Percentiles rank a stretch among this genome's conserved stretches.
These are phyloP conservation scores for Beauveria varroae DNA, from an alignment of 2,329 filamentous ascomycete genomes.

Conservation along the genomic window DNA sequence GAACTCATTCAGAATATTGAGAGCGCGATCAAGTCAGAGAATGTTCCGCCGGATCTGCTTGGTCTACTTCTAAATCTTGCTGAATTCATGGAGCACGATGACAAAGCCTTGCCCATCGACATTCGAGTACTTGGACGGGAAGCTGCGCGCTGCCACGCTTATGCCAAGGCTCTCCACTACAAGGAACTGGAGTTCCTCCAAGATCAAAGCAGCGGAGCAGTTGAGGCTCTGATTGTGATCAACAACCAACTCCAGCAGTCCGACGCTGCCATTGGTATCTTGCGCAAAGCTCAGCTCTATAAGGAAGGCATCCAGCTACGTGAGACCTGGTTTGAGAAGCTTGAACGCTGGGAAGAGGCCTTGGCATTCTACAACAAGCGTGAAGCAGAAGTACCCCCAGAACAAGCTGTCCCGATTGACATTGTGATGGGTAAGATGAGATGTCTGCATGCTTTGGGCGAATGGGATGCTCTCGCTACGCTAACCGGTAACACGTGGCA, in stretches of 20 bases:
- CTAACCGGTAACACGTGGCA: constrained; percentile 92
- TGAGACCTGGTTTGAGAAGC: constrained; percentile 98
- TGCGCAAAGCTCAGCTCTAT: constrained; percentile 92
- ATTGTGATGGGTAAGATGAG: constrained; percentile 99
- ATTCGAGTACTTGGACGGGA: constrained; percentile 91
- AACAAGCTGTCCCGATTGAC: constrained; percentile 64
- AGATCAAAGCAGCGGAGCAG: constrained; percentile 89
- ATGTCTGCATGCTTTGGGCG: constrained; percentile 90
- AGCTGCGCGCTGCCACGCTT: constrained; percentile 93
- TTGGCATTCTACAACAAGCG: constrained; percentile 85
- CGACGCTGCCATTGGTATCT: constrained; percentile 94
- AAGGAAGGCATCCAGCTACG: constrained; percentile 88
- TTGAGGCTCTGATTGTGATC: constrained; percentile 96
- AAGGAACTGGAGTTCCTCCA: constrained; percentile 98
- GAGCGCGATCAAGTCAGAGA: constrained; percentile 86
- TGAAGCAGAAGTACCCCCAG: constrained; percentile 58
- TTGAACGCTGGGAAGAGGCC: constrained; percentile 97
- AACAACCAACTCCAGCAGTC: constrained; percentile 99
- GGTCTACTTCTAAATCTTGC: constrained; percentile 92
- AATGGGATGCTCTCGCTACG: constrained; percentile 89
- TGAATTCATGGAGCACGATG: constrained; percentile 99
- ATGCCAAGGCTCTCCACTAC: constrained; percentile 96
- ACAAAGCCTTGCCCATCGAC: constrained; percentile 96
- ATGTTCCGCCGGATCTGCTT: constrained; percentile 91
- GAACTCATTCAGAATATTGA: constrained; percentile 95